These are phyloP conservation scores for Pestalotiopsis sp. DNA, from an alignment of 2,329 filamentous ascomycete species.

Conservation along the genomic window DNA sequence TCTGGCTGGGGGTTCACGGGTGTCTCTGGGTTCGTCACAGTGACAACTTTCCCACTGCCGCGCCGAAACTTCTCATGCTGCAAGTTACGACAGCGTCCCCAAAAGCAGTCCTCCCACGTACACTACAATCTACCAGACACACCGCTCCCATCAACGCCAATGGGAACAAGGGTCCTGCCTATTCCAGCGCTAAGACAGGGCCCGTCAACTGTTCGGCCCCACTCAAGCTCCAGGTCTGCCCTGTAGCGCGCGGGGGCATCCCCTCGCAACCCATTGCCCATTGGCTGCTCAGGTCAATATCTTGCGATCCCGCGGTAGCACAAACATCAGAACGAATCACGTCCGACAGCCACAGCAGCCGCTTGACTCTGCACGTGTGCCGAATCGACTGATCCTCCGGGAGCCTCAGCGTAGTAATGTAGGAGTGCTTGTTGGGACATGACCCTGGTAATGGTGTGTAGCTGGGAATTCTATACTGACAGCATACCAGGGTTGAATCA, in stretches of 20 bases:
- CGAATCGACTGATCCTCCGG: too few relatives aligned
- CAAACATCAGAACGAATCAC: neutral
- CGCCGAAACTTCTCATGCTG: neutral
- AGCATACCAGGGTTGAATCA: neutral
- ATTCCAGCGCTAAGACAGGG: neutral
- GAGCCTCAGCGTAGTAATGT: neutral
- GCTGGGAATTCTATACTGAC: neutral
- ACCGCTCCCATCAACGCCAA: conserved; percentile 1
- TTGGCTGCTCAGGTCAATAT: conserved; percentile 4
- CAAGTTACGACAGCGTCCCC: neutral
- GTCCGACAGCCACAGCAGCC: neutral
- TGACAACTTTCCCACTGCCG: too few relatives aligned
- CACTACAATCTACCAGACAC: neutral
- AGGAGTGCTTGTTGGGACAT: too few relatives aligned
- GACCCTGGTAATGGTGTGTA: neutral
- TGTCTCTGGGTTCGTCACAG: too few relatives aligned
- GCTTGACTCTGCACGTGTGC: neutral
- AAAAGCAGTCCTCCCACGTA: neutral
- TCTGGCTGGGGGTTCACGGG: neutral
- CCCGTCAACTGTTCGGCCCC: neutral
- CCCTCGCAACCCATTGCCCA: neutral
- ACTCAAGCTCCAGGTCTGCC: neutral
- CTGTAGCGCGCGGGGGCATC: neutral
- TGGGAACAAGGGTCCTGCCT: conserved; percentile 9
- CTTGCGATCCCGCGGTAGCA: neutral